Evolutionary conservation across 345 rosid species (phyloP).

Genomic region (Punica granatum): DNA sequence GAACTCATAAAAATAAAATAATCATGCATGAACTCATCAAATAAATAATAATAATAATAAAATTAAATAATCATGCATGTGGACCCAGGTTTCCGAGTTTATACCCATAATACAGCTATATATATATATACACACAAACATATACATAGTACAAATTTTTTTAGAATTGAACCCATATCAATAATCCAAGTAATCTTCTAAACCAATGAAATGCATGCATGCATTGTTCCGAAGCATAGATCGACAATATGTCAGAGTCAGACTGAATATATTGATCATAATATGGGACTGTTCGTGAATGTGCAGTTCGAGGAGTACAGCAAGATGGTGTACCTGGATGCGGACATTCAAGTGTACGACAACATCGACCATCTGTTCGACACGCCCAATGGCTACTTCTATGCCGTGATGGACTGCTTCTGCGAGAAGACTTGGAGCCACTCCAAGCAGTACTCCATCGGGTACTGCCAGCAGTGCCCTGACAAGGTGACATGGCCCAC

Average conservation of each 20-base stretch:
- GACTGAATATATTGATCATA: too few species aligned
- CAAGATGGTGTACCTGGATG: slow-evolving; percentile 13
- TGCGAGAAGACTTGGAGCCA: slow-evolving; percentile 15
- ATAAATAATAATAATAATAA: too few species aligned
- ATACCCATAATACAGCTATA: too few species aligned
- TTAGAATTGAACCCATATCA: neutral
- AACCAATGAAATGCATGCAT: too few species aligned
- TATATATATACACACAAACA: too few species aligned
- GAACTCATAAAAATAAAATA: too few species aligned
- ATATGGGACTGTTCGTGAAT: too few species aligned
- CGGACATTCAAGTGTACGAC: slow-evolving; percentile 12
- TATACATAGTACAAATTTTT: neutral
- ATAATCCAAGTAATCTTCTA: neutral
- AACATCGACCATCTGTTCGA: slow-evolving; percentile 15
- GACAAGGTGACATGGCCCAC: slow-evolving; percentile 7
- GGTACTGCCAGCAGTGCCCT: slow-evolving; percentile 13
- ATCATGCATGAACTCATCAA: too few species aligned
- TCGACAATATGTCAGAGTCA: too few species aligned
- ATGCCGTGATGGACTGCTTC: slow-evolving; percentile 16
- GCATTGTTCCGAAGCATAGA: too few species aligned
- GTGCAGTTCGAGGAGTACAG: slow-evolving; percentile 9
- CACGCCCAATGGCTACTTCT: slow-evolving; percentile 9
- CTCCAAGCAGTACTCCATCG: slow-evolving; percentile 6
- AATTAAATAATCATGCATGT: too few species aligned
- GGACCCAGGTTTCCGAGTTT: too few species aligned